A percentile compares a stretch with the other conserved stretches of the same genome.
Evolutionary conservation across 352 stramenopile species (phyloP).

Genomic region (Globisporangium viniferum): DNA sequence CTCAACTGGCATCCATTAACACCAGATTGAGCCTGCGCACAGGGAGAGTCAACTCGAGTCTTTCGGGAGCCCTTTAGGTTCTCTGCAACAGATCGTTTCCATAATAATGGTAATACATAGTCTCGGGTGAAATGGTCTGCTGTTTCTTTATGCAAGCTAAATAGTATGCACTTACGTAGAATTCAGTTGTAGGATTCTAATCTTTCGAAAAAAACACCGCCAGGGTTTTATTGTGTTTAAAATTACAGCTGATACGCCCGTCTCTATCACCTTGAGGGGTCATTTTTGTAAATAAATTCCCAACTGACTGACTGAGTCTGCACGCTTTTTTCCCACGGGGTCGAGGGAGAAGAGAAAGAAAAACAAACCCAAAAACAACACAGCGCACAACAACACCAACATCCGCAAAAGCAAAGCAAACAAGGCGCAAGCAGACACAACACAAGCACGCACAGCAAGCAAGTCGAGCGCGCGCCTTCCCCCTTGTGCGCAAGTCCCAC

Average conservation of each 20-base stretch:
- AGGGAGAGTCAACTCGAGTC: too few relatives aligned
- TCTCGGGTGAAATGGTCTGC: too few relatives aligned
- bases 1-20: too few relatives aligned
- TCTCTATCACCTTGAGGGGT: not conserved
- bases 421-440: not conserved
- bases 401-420: not conserved
- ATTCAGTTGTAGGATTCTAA: not conserved
- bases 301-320: constrained; percentile 5
- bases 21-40: too few relatives aligned
- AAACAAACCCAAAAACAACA: constrained; percentile 2
- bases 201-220: not conserved
- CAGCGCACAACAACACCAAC: not conserved
- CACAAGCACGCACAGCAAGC: not conserved
- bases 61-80: too few relatives aligned
- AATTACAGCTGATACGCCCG: not conserved
- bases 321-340: not conserved
- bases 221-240: not conserved
- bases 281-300: constrained; percentile 4
- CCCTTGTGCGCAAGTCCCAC: not conserved
- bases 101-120: too few relatives aligned
- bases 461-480: not conserved
- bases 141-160: too few relatives aligned
- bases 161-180: not conserved
- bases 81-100: too few relatives aligned
- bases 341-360: constrained; percentile 10